Conservation (phyloP, 2,329 filamentous ascomycete species). For the Fusarium burgessii region DNA sequence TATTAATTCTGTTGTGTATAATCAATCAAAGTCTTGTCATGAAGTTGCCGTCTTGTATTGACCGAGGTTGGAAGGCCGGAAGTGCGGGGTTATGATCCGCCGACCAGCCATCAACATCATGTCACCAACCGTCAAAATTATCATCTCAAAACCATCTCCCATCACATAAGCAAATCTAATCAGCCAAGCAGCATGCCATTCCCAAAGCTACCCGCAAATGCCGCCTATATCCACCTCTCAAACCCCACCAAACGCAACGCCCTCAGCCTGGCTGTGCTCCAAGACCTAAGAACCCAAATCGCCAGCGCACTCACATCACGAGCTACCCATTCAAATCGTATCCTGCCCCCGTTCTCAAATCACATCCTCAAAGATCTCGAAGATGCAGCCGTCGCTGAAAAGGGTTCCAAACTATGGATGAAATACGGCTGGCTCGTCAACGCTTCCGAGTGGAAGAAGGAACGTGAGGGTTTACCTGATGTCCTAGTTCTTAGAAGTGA, state of each 20-base stretch:
- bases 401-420: conserved; percentile 14
- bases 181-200: conserved; percentile 5
- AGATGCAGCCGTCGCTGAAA: neutral
- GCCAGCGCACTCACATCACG: conserved; percentile 28
- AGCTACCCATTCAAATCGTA: conserved; percentile 7
- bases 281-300: conserved; percentile 38
- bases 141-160: fast-evolving
- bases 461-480: conserved; percentile 37
- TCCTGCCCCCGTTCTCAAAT: conserved; percentile 32
- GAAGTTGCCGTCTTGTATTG: neutral
- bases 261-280: conserved; percentile 33
- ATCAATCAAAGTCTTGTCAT: neutral
- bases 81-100: neutral
- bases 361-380: conserved; percentile 13
- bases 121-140: no score
- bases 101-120: neutral
- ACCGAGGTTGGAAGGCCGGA: neutral
- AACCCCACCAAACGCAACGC: conserved; percentile 43
- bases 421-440: conserved; percentile 40
- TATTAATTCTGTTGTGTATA: fast-evolving
- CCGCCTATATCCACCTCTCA: conserved; percentile 35
- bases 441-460: conserved; percentile 37
- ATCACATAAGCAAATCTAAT: neutral
- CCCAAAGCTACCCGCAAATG: conserved; percentile 31
- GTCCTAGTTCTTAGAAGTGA: conserved; percentile 42